These are phyloP conservation scores for Elaphomyces granulatus DNA, from an alignment of 495 filamentous ascomycete species.

Conservation along the genomic window DNA sequence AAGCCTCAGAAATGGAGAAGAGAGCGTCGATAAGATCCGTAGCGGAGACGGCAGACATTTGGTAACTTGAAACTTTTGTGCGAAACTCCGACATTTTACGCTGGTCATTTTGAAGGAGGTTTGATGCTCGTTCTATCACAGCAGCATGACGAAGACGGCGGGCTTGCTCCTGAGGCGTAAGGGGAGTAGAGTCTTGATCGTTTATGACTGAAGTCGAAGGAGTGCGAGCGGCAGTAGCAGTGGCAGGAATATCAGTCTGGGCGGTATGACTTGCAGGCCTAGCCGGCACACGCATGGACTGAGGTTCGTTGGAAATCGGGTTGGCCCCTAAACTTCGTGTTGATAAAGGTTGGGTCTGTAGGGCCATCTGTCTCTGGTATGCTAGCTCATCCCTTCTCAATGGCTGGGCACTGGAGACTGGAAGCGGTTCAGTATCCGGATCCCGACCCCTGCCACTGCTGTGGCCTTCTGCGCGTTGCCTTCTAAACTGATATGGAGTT, in stretches of 20 bases:
- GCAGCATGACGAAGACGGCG: slow-evolving; percentile 55
- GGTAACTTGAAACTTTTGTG: slow-evolving; percentile 57
- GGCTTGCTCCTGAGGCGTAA: slow-evolving; percentile 64
- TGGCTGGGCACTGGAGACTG: slow-evolving; percentile 66
- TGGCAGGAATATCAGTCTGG: slow-evolving; percentile 19
- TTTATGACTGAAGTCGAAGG: slow-evolving; percentile 26
- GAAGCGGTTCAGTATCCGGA: slow-evolving; percentile 66
- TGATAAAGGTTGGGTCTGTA: slow-evolving; percentile 69
- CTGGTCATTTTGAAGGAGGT: slow-evolving; percentile 59
- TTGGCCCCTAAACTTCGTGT: slow-evolving; percentile 71
- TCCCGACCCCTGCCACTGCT: slow-evolving; percentile 53
- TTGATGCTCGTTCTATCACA: slow-evolving; percentile 72
- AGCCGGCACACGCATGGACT: slow-evolving; percentile 13
- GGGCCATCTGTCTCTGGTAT: slow-evolving; percentile 83
- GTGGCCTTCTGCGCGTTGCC: slow-evolving; percentile 38
- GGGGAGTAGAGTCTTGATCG: slow-evolving; percentile 22
- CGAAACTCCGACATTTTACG: slow-evolving; percentile 66
- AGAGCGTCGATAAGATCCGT: slow-evolving; percentile 68
- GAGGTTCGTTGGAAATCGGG: slow-evolving; percentile 43
- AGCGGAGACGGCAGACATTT: slow-evolving; percentile 48
- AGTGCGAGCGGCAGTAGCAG: slow-evolving; percentile 26
- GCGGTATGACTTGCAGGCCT: neutral
- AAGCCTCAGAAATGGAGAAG: slow-evolving; percentile 68
- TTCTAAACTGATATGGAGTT: slow-evolving; percentile 50
- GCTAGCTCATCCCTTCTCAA: slow-evolving; percentile 78